Percentiles rank a stretch among this genome's conserved stretches.
Evolutionary conservation across 495 filamentous ascomycete genomes (phyloP).

Genomic region (Hypoxylon crocopeplum): DNA sequence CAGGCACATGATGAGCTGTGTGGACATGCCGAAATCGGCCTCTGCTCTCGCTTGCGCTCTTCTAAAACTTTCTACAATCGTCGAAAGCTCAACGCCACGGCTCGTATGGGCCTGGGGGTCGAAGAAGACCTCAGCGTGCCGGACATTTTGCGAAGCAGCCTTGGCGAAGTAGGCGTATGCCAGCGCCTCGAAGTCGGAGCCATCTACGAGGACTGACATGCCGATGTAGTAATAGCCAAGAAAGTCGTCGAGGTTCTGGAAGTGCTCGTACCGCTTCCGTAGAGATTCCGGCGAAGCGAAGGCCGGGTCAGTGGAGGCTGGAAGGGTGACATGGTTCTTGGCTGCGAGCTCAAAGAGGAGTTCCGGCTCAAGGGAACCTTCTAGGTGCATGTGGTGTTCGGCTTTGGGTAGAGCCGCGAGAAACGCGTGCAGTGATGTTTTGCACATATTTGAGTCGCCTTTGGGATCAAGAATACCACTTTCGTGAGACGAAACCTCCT

Average conservation of each 20-base stretch:
- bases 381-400: slow-evolving; percentile 82
- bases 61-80: slow-evolving; percentile 65
- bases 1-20: slow-evolving; percentile 71
- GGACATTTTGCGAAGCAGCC: slow-evolving; percentile 65
- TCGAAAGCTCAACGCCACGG: slow-evolving; percentile 66
- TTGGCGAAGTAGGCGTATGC: slow-evolving; percentile 75
- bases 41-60: slow-evolving; percentile 66
- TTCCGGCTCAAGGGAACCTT: slow-evolving; percentile 70
- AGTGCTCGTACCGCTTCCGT: slow-evolving; percentile 64
- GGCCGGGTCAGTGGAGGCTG: slow-evolving; percentile 58
- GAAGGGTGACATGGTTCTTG: slow-evolving; percentile 67
- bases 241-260: slow-evolving; percentile 78
- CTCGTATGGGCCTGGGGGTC: slow-evolving; percentile 76
- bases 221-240: slow-evolving; percentile 80
- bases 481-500: too few relatives aligned
- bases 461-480: too few relatives aligned
- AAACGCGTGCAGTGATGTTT: slow-evolving; percentile 63
- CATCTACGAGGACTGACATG: slow-evolving; percentile 65
- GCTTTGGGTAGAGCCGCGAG: slow-evolving; percentile 75
- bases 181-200: slow-evolving; percentile 73
- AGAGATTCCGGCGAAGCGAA: slow-evolving; percentile 68
- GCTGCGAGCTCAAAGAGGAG: slow-evolving; percentile 73
- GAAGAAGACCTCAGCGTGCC: slow-evolving; percentile 82
- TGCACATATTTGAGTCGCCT: slow-evolving; percentile 62
- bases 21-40: slow-evolving; percentile 66